phyloP scores from a whole-genome alignment of 352 stramenopile species.

The Plasmopara viticola region DNA sequence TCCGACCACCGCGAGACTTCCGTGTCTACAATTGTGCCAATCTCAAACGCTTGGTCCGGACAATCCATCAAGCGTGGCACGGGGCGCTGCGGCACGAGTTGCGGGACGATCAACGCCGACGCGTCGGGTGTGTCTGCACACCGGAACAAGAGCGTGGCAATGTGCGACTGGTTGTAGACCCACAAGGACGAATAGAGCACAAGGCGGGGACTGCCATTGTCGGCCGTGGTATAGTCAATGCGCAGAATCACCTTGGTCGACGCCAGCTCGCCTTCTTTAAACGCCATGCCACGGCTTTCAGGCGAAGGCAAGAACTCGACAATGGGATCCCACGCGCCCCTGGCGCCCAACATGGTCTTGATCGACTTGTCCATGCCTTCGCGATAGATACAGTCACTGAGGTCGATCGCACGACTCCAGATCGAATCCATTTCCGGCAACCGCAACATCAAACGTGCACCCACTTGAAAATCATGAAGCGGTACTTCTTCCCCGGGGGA shows the following conservation, averaged over 20 bases:
- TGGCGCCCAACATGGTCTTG: slow-evolving; percentile 53
- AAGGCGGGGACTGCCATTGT: slow-evolving; percentile 77
- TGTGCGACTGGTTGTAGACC: slow-evolving; percentile 88
- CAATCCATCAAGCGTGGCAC: slow-evolving; percentile 84
- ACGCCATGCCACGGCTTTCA: slow-evolving; percentile 40
- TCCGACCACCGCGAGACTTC: slow-evolving; percentile 82
- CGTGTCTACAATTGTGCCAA: slow-evolving; percentile 81
- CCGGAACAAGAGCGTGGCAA: slow-evolving; percentile 71
- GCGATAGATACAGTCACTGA: slow-evolving; percentile 79
- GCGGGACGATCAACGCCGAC: slow-evolving; percentile 43
- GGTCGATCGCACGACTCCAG: slow-evolving; percentile 60
- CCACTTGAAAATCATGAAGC: slow-evolving; percentile 77
- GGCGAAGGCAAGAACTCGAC: slow-evolving; percentile 69
- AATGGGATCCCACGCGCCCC: slow-evolving; percentile 45
- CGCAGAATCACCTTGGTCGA: slow-evolving; percentile 64
- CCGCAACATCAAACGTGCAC: slow-evolving; percentile 60
- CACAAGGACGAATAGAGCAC: slow-evolving; percentile 80
- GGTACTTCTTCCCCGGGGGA: slow-evolving; percentile 78
- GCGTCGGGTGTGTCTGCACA: slow-evolving; percentile 50
- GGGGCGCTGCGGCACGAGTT: slow-evolving; percentile 54
- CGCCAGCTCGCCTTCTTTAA: slow-evolving; percentile 62
- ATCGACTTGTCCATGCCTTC: slow-evolving; percentile 66
- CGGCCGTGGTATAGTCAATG: slow-evolving; percentile 76
- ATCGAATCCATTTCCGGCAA: slow-evolving; percentile 84
- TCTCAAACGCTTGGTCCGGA: slow-evolving; percentile 72